Evolutionary conservation across 2,329 filamentous ascomycete genomes (phyloP), one percentile per base, ranked within the genome.

Genomic region (Colletotrichum caudatum): DNA sequence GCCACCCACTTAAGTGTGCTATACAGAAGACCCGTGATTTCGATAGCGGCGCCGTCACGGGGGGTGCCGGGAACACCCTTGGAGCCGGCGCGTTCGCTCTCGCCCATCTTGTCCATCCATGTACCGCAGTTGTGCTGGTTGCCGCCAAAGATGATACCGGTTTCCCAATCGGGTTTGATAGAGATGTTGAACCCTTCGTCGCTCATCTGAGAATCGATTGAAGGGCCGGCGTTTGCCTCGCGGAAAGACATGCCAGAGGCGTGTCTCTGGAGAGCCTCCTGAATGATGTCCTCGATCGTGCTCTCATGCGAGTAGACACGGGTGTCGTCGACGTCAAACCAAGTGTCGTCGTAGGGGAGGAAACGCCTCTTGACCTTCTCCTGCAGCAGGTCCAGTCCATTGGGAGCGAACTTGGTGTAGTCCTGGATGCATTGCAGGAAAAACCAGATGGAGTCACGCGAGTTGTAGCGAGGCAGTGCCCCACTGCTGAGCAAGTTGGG

Each of bases 81-180:
- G 78, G 91, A 97, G 70, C 93, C 92, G 20, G 97, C 96, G 73
- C 91, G 93, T 74, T 93, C 90, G 74, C 94, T 97, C 81, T 99
- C 96, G n/a, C 96, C 96, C 96, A 99, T 99, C 88, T 99, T 99
- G 86, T 99, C 96, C 94, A 98, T 98, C 96, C 96, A 99, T 1
- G 96, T 99, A 64, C 96, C 96, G 77, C 97, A 99, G 81, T 99
- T 99, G 82, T 85, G 88, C 78, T 98, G 95, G 78, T 94, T 98
- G 44, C 97, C 96, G 67, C 97, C 96, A 78, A 97, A 97, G 69
- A 99, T 91, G 74, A 99, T 89, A 29, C 96, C 97, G 6, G 91
- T 96, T 41, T 88, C 85, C 95, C 95, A 98, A 79, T 99, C 95
- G 14, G 97, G 93, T 71, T 93, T 89, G 76, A 98, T 92, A 71